Evolutionary conservation across 148 eudicot species (phyloP), one percentile per base, ranked within the genome.

Genomic region (Fagopyrum homotropicum): DNA sequence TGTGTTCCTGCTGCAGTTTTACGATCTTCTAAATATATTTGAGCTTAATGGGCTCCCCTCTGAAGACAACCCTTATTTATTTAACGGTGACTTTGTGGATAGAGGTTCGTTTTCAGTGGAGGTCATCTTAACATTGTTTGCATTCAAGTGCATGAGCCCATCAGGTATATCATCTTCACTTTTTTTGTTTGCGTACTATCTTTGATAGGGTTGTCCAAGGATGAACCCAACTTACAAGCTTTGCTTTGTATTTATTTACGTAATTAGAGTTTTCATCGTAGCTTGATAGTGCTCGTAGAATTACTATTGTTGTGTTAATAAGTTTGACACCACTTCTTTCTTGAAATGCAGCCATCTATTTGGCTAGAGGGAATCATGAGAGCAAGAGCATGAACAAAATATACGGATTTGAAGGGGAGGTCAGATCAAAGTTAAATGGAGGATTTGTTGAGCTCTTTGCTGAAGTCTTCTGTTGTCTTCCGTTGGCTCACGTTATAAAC

Each of bases 381-480:
- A 95, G 98, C 89, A 92, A 86, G 82, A 95, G 97, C 86, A 95
- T 95, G 98, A 95, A 95, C 84, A 92, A 90, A 82, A 95, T 95
- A 75, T 95, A 95, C 81, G 98, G 98, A 79, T 95, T 95, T 49
- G 97, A 92, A 83, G 98, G 98, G 51, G 98, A 92, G 82, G 98
- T 95, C 82, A 87, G 80, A 83, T 90, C 98, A 82, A 95, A 95
- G 87, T 85, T 95, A 83, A 92, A 78, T 71, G 98, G 89, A 71
- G 87, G 87, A 69, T 95, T 90, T 70, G 97, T 95, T 84, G 98
- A 92, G 76, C 97, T 95, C 77, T 95, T 95, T 84, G 97, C 98
- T 19, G 97, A 95, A 83, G 98, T 95, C 7, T 95, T 95, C 86
- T 92, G 98, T 71, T 88, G 91, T 81, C 86, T 95, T 77, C 98